Evolutionary conservation across 78 protist genomes (phyloP).

Genomic region (Dictyostelium purpureum): DNA sequence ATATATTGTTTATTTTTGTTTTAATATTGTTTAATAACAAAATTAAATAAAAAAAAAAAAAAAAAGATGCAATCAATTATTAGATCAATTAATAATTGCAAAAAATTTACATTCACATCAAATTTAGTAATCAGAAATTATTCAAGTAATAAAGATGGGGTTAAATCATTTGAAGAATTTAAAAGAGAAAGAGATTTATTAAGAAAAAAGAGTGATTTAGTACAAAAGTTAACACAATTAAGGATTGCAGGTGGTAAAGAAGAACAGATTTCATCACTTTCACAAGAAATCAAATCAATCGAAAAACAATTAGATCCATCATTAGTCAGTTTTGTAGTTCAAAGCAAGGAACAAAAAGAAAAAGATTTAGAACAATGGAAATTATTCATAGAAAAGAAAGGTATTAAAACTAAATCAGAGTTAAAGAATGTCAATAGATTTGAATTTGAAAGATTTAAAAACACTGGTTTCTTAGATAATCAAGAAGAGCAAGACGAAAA

Average conservation of each 20-base stretch:
- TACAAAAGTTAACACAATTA: not conserved
- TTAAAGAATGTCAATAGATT: not conserved
- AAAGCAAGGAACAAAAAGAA: constrained; percentile 6
- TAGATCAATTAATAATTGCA: not conserved
- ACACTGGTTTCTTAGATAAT: not conserved
- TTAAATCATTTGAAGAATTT: constrained; percentile 22
- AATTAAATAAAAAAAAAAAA: not conserved
- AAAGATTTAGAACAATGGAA: constrained; percentile 10
- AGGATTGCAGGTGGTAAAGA: not conserved
- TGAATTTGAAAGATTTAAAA: constrained; percentile 38
- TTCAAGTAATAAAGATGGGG: not conserved
- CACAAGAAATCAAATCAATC: not conserved
- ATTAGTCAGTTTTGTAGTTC: not conserved
- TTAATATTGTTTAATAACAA: too few species aligned
- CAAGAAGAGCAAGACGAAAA: not conserved
- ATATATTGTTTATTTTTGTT: too few species aligned
- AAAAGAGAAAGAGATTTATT: constrained; percentile 9
- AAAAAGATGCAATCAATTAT: constrained; percentile 11
- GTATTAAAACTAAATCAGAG: not conserved
- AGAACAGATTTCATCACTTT: not conserved
- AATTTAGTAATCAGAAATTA: not conserved
- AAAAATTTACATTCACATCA: not conserved
- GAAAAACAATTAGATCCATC: not conserved
- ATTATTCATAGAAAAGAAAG: not conserved
- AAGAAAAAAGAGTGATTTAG: not conserved